phyloP scores from a whole-genome alignment of 345 rosid species.

The Eucalyptus polybractea region DNA sequence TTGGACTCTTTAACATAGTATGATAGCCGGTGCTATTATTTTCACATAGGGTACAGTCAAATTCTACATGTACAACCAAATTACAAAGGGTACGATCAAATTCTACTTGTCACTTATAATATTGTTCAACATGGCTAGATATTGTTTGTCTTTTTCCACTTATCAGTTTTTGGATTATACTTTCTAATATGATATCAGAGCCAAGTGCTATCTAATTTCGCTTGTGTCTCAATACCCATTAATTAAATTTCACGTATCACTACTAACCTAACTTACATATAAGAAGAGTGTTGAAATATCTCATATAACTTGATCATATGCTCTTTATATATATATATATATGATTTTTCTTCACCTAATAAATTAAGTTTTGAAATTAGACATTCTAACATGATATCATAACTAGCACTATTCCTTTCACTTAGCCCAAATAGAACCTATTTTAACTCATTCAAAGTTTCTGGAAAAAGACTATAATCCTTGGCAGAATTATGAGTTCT shows the following conservation, averaged over 20 bases:
- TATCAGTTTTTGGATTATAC: neutral
- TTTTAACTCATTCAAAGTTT: no score
- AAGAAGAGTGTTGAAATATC: neutral
- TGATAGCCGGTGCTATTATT: neutral
- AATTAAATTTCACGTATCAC: neutral
- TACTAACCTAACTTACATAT: neutral
- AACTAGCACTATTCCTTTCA: neutral
- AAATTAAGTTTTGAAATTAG: neutral
- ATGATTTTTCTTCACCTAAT: neutral
- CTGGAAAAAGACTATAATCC: no score
- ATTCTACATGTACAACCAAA: neutral
- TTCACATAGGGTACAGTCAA: neutral
- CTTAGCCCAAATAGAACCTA: neutral
- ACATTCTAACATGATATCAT: neutral
- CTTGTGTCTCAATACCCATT: neutral
- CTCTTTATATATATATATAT: neutral
- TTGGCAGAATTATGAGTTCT: no score
- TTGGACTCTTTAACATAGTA: neutral
- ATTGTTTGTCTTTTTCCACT: neutral
- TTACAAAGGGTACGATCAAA: neutral
- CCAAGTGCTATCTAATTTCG: fast-evolving
- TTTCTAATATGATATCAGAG: neutral
- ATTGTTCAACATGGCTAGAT: no score
- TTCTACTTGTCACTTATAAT: neutral
- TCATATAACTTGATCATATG: neutral